Conservation (phyloP, 345 rosid genomes). For the Raphanus sativus region DNA sequence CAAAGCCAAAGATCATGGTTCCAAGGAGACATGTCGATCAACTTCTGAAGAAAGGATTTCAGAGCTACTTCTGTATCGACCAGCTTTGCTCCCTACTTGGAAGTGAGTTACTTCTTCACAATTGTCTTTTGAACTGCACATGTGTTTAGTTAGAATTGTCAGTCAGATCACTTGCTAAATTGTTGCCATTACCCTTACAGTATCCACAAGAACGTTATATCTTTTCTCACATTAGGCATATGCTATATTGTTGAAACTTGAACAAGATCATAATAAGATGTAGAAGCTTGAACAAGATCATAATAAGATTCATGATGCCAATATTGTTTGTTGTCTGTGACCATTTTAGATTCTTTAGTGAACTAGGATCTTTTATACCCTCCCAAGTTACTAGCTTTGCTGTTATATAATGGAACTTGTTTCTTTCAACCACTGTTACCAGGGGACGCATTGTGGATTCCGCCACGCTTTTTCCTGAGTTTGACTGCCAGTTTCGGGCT, state of each 20-base stretch:
- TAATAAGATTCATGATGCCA: no score
- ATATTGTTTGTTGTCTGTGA: no score
- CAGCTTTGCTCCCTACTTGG: constrained; percentile 53
- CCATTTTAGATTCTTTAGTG: no score
- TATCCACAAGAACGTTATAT: no score
- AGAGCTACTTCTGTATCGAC: constrained; percentile 37
- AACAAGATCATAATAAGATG: not conserved
- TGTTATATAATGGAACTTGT: constrained; percentile 4
- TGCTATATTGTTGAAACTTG: constrained; percentile 21
- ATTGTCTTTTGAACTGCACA: not conserved
- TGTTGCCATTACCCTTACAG: no score
- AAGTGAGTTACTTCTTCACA: constrained; percentile 43
- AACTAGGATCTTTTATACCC: constrained; percentile 8
- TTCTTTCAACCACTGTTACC: constrained; percentile 29
- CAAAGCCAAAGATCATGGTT: constrained; percentile 17
- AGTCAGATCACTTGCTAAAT: no score
- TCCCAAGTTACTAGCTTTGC: constrained; percentile 9
- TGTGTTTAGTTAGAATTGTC: not conserved
- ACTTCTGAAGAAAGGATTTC: constrained; percentile 18
- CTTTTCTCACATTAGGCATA: not conserved
- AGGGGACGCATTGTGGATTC: constrained; percentile 55
- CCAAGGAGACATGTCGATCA: constrained; percentile 9
- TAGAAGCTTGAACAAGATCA: not conserved
- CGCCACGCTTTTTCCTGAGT: constrained; percentile 20
- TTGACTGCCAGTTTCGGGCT: constrained; percentile 54